These are phyloP conservation scores for Tilletia caries DNA, from an alignment of 1,284 basidiomycete genomes.

Conservation along the genomic window DNA sequence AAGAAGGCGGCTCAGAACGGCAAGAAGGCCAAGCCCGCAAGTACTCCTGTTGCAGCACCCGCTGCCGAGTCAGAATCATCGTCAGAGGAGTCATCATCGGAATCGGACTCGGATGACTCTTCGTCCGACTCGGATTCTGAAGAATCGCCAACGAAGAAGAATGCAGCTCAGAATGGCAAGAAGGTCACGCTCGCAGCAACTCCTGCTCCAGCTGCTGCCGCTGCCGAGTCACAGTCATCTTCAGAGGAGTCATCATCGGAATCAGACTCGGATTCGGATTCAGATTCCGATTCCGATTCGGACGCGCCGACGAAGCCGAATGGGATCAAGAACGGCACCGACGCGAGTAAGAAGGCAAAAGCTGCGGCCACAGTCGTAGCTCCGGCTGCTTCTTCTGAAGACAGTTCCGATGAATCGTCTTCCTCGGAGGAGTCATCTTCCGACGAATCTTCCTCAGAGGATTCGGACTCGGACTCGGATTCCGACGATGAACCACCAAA, in stretches of 20 bases:
- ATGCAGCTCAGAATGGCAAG: too few species aligned
- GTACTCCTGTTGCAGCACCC: too few species aligned
- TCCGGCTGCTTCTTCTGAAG: slow-evolving; percentile 24
- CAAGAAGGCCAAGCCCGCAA: slow-evolving; percentile 31
- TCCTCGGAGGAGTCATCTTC: slow-evolving; percentile 26
- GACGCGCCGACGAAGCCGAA: neutral
- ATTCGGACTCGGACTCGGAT: neutral
- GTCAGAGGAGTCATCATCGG: slow-evolving; percentile 10
- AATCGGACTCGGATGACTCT: slow-evolving; percentile 14
- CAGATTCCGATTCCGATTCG: slow-evolving; percentile 37
- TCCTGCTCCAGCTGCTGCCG: too few species aligned
- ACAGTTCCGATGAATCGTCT: slow-evolving; percentile 15
- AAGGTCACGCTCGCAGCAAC: slow-evolving; percentile 36
- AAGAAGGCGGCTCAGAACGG: neutral
- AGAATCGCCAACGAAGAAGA: neutral
- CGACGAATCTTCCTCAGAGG: slow-evolving; percentile 20
- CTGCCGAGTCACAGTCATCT: too few species aligned
- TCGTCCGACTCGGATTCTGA: slow-evolving; percentile 37
- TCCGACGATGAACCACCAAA: slow-evolving; percentile 16
- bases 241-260: slow-evolving; percentile 10
- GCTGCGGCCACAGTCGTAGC: too few species aligned
- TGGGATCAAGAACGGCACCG: too few species aligned
- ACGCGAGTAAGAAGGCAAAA: too few species aligned
- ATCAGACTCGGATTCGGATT: slow-evolving; percentile 10
- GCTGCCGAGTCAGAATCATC: too few species aligned